Conservation (phyloP, 1,284 basidiomycete genomes). For the Boletus mariae region DNA sequence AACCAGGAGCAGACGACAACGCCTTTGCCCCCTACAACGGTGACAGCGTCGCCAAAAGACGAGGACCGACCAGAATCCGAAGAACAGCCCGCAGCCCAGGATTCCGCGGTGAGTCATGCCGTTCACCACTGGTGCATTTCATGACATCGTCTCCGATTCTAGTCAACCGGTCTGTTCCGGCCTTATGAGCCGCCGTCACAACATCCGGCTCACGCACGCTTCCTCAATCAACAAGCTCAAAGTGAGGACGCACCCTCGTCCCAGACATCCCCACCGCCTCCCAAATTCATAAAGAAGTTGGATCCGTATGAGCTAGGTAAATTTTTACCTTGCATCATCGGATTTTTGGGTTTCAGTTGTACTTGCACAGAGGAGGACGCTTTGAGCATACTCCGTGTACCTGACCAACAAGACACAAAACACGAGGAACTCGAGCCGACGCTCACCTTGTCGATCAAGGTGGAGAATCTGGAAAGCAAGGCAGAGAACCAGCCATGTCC, state of each 20-base stretch:
- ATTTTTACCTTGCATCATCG: background rate
- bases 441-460: slow-evolving; percentile 5
- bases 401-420: slow-evolving; percentile 6
- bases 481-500: slow-evolving; percentile 3
- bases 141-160: background rate
- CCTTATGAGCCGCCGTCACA: slow-evolving; percentile 28
- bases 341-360: background rate
- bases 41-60: background rate
- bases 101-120: slow-evolving; percentile 6
- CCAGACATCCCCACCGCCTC: background rate
- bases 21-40: background rate
- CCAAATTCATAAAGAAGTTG: slow-evolving; percentile 24
- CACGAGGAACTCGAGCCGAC: slow-evolving; percentile 5
- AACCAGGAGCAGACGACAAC: background rate
- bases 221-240: slow-evolving; percentile 1
- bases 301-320: slow-evolving; percentile 32
- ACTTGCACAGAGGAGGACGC: slow-evolving; percentile 27
- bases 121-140: background rate
- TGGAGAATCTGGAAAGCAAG: slow-evolving; percentile 14
- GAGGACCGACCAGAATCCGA: background rate
- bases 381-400: slow-evolving; percentile 12
- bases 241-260: background rate
- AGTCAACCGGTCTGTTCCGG: slow-evolving; percentile 17
- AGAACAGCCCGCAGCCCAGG: background rate
- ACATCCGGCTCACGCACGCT: slow-evolving; percentile 15